phyloP scores from a whole-genome alignment of 208 protist genomes.

The Sergeia podlipaevii region DNA sequence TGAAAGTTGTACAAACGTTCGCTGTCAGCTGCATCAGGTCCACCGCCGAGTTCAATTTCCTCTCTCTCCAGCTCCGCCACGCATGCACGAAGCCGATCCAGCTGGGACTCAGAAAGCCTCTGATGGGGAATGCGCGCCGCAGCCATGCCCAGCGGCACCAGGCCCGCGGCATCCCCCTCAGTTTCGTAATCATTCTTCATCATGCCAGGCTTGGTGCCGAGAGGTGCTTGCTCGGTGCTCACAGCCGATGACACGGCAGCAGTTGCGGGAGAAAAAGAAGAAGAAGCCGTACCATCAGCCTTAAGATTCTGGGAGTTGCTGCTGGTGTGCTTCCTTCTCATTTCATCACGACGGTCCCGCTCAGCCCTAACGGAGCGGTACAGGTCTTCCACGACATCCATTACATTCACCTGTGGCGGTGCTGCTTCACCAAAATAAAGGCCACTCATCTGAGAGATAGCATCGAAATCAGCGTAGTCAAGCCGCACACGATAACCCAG shows the following conservation, averaged over 20 bases:
- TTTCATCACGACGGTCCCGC: background rate
- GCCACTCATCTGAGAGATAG: constrained; percentile 55
- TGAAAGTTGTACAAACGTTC: constrained; percentile 25
- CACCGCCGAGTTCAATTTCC: constrained; percentile 5
- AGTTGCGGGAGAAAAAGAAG: background rate
- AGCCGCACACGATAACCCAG: constrained; percentile 68
- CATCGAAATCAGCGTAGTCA: constrained; percentile 59
- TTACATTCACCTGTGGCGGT: constrained; percentile 9
- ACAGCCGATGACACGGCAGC: background rate
- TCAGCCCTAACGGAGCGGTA: background rate
- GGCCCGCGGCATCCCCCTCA: background rate
- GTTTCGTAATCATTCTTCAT: constrained; percentile 7
- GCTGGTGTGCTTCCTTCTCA: background rate
- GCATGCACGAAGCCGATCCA: constrained; percentile 16
- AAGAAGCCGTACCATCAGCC: too few relatives aligned
- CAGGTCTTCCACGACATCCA: constrained; percentile 15
- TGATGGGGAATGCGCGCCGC: constrained; percentile 30
- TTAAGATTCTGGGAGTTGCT: background rate
- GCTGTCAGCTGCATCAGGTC: background rate
- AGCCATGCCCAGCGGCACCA: constrained; percentile 16
- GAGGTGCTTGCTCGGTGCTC: background rate
- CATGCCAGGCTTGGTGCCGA: constrained; percentile 6
- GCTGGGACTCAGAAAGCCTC: constrained; percentile 25
- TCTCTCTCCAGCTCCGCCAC: constrained; percentile 32
- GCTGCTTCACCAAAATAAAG: constrained; percentile 72